Evolutionary conservation across 306 rosid species (phyloP), one percentile per base, ranked within the genome.

Genomic region (Psophocarpus tetragonolobus): DNA sequence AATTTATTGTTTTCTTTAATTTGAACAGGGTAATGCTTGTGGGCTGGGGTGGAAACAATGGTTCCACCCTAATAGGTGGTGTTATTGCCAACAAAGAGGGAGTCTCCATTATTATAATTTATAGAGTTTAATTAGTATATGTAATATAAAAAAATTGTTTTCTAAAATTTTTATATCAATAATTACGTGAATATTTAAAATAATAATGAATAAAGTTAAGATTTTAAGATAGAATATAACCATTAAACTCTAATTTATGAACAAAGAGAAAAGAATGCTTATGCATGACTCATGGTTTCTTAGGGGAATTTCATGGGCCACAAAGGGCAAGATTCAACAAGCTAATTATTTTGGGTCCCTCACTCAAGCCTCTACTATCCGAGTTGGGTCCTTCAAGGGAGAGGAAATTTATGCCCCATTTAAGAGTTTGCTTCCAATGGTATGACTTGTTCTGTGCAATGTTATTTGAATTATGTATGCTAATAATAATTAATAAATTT

Each of bases 291-390:
- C 4, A 6, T 9, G 42, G 48, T 3, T 79, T 73, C 24, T 62
- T 78, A 95, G 99, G 88, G 99, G 99, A 3, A 95, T 95, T 71
- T 95, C 99, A 35, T 95, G 99, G 99, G 97, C 97, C 57, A 95
- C 97, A 13, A 95, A 95, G 80, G 99, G 92, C 75, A 95, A 91
- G 75, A 94, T 95, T 73, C 97, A 95, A 61, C 97, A 87, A 54
- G 97, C 99, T 73, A 92, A 92, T 81, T 95, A 95, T 75, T 95
- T 92, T 74, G 99, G 99, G 2, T 95, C 99, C 0, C 85, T 92
- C 21, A 95, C 99, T 21, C 99, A 95, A 81, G 97, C 97, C 10
- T 95, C 99, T 0, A 84, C 99, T 15, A 90, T 95, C 13, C 83
- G 99, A 9, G 97, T 95, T 74, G 99, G 99, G 9, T 92, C 99